Evolutionary conservation across 2,329 filamentous ascomycete genomes (phyloP).

Genomic region (Hortaea werneckii): DNA sequence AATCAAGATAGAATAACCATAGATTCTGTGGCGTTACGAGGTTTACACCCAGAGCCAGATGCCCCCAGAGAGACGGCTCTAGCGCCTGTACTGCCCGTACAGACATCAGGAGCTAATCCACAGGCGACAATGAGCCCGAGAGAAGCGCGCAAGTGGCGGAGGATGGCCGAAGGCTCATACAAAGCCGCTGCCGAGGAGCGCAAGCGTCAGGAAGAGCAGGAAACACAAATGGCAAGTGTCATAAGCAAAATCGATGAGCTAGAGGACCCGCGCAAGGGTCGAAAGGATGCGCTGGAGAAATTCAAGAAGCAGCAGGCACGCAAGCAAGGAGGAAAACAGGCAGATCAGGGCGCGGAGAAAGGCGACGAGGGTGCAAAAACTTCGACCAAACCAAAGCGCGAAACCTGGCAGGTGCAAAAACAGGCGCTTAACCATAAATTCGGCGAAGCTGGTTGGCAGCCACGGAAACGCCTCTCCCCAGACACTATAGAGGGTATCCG

Average conservation of each 20-base stretch:
- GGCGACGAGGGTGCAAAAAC: neutral
- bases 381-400: slow-evolving; percentile 16
- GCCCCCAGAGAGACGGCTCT: neutral
- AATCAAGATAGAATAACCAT: neutral
- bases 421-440: slow-evolving; percentile 67
- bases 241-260: slow-evolving; percentile 14
- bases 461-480: slow-evolving; percentile 77
- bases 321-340: neutral
- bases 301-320: neutral
- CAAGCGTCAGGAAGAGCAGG: neutral
- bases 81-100: neutral
- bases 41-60: neutral
- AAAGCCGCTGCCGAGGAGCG: slow-evolving; percentile 1
- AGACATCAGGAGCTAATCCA: neutral
- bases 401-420: slow-evolving; percentile 69
- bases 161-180: slow-evolving; percentile 11
- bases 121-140: slow-evolving; percentile 1
- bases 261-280: slow-evolving; percentile 1
- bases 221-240: slow-evolving; percentile 8
- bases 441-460: slow-evolving; percentile 63
- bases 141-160: slow-evolving; percentile 7
- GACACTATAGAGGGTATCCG: slow-evolving; percentile 87
- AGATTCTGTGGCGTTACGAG: neutral
- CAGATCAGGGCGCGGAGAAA: slow-evolving; percentile 1
- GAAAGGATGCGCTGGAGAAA: neutral